Evolutionary conservation across 1,284 basidiomycete species (phyloP), one percentile per base, ranked within the genome.

Genomic region (Melampsora larici-populina): DNA sequence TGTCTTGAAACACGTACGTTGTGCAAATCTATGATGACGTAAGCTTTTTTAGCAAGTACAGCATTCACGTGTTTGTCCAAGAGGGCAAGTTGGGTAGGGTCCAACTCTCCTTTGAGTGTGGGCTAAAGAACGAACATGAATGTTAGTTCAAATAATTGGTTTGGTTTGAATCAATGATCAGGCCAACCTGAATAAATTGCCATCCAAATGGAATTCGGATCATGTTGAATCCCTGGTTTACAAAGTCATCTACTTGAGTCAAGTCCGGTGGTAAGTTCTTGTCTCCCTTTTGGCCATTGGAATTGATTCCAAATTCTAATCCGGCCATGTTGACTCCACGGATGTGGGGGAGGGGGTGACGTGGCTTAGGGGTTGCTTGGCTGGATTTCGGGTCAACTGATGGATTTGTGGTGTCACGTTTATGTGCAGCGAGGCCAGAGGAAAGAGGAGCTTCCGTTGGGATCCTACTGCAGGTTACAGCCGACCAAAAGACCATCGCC

Each of bases 321-420:
- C 72, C 72, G 36, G 72, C 33, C 18, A 75, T 29, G 72, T 75
- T 75, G 36, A 71, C 70, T 58, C 70, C 70, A 36, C 36, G 36
- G 3, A 36, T 9, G 36, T 9, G 36, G 9, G 36, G 36, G 9
- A 36, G 9, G 36, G 36, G 36, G 36, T 36, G 36, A 9, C 3
- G 9, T 4, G 3, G 36, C 9, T 36, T 36, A 3, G 3, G 36
- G 9, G 36, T 4, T 9, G 5, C 36, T 36, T 36, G 3, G 36
- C 5, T 9, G 5, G 9, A 9, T 36, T 36, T 3, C 36, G 3
- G 36, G 36, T 36, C 36, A 36, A 36, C 36, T 36, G 3, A 9
- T 4, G 36, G 36, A 36, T 3, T 36, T 36, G 36, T 9, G 36
- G 36, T 36, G 5, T 36, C 36, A 36, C 36, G 36, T 36, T 36